These are phyloP conservation scores for Panellus pusillus DNA, from an alignment of 768 basidiomycete species.

Conservation along the genomic window DNA sequence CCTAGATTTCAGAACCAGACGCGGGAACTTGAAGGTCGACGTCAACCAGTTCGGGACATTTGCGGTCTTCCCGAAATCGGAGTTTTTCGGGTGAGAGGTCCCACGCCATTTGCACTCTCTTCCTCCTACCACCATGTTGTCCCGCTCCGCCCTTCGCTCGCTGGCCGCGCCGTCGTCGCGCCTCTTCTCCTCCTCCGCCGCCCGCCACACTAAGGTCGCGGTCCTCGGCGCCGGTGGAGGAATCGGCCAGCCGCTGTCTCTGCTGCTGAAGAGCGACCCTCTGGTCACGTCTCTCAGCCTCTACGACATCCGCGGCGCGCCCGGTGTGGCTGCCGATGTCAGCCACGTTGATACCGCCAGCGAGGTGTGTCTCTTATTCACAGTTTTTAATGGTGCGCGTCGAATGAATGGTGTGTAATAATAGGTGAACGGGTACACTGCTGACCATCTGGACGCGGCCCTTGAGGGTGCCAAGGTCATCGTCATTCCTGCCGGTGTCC, in stretches of 20 bases:
- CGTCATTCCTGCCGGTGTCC: conserved; percentile 98
- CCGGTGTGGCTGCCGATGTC: conserved; percentile 97
- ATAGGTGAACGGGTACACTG: conserved; percentile 77
- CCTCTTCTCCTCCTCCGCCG: conserved; percentile 72
- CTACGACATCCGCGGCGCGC: conserved; percentile 94
- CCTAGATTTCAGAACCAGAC: too few species aligned
- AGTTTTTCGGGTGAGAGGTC: neutral
- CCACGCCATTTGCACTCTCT: conserved; percentile 1
- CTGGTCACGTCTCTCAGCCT: conserved; percentile 82
- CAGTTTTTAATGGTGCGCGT: conserved; percentile 11
- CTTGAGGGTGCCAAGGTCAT: conserved; percentile 89
- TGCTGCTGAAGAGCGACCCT: conserved; percentile 92
- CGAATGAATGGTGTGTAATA: conserved; percentile 10
- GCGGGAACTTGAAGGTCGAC: too few species aligned
- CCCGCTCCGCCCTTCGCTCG: conserved; percentile 61
- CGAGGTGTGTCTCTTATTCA: conserved; percentile 52
- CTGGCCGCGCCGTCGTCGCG: conserved; percentile 55
- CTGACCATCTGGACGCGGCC: conserved; percentile 87
- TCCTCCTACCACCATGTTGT: conserved; percentile 53
- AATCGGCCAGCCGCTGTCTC: conserved; percentile 95
- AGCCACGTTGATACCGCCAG: conserved; percentile 89
- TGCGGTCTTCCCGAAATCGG: too few species aligned
- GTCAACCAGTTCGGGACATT: too few species aligned
- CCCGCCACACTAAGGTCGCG: conserved; percentile 83
- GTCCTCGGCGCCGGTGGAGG: conserved; percentile 99